A percentile compares a stretch with the other conserved stretches of the same genome.
Evolutionary conservation across 1,284 basidiomycete genomes (phyloP).

Genomic region (Tylopilus orsonianus): DNA sequence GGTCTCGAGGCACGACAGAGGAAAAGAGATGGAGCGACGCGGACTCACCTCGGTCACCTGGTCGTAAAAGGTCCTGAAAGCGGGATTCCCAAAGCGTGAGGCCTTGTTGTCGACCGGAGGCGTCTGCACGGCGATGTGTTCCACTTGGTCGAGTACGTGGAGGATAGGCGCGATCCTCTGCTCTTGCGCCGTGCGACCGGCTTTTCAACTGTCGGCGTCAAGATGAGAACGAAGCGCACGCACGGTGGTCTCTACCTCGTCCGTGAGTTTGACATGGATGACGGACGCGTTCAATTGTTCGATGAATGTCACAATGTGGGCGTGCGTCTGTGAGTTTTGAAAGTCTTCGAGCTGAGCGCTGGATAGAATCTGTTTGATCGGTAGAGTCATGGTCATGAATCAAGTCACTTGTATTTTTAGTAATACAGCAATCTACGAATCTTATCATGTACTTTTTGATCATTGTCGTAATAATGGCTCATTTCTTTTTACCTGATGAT

Average conservation of each 20-base stretch:
- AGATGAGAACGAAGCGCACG: slow-evolving; percentile 26
- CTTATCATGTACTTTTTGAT: too few relatives aligned
- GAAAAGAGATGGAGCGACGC: background rate
- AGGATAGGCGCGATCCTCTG: slow-evolving; percentile 69
- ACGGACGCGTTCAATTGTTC: slow-evolving; percentile 77
- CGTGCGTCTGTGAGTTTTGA: slow-evolving; percentile 72
- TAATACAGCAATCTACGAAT: too few relatives aligned
- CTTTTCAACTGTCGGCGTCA: slow-evolving; percentile 6
- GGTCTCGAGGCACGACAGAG: background rate
- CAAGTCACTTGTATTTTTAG: background rate
- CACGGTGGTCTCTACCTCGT: slow-evolving; percentile 59
- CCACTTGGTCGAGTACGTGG: slow-evolving; percentile 65
- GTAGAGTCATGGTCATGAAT: slow-evolving; percentile 30
- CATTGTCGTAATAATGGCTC: too few relatives aligned
- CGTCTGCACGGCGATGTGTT: slow-evolving; percentile 63
- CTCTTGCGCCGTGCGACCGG: slow-evolving; percentile 13
- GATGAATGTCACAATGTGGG: slow-evolving; percentile 72
- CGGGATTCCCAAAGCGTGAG: slow-evolving; percentile 96
- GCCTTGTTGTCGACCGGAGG: slow-evolving; percentile 90
- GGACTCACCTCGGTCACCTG: slow-evolving; percentile 68
- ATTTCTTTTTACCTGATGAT: slow-evolving; percentile 19
- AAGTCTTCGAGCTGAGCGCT: slow-evolving; percentile 83
- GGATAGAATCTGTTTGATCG: slow-evolving; percentile 78
- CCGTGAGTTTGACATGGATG: slow-evolving; percentile 75
- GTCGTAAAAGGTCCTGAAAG: slow-evolving; percentile 92